Conservation (phyloP, 805 yeast species). For the Candida golubevii region DNA sequence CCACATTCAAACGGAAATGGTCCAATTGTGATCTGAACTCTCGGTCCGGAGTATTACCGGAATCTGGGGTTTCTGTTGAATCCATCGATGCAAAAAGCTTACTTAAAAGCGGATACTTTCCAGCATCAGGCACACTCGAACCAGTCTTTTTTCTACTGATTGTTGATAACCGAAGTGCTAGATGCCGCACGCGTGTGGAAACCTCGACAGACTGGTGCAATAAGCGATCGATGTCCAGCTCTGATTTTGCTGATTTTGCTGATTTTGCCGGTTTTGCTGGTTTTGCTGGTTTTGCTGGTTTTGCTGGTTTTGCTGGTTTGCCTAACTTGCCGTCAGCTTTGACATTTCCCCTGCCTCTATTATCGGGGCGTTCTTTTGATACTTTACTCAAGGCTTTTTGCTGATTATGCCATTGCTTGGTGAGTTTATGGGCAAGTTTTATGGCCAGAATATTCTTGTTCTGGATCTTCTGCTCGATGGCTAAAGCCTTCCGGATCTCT, state of each 20-base stretch:
- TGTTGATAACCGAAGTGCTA: conserved; percentile 6
- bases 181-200: conserved; percentile 1
- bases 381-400: background rate
- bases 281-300: background rate
- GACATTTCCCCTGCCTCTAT: background rate
- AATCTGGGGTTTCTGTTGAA: background rate
- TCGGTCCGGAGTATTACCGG: too few species aligned
- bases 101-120: conserved; percentile 5
- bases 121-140: conserved; percentile 5
- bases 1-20: too few species aligned
- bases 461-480: conserved; percentile 39
- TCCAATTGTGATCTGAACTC: too few species aligned
- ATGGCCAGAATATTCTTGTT: conserved; percentile 35
- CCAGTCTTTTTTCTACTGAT: conserved; percentile 6
- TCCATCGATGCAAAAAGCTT: background rate
- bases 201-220: conserved; percentile 1
- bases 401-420: conserved; percentile 8
- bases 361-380: background rate
- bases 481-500: conserved; percentile 31
- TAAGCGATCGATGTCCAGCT: conserved; percentile 2
- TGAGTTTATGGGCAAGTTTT: conserved; percentile 23
- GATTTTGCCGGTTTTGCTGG: background rate
- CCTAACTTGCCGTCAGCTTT: background rate
- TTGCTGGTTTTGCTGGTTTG: background rate
- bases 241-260: background rate